Evolutionary conservation across 345 rosid genomes (phyloP), one percentile per base, ranked within the genome.

Genomic region (Pistacia atlantica): DNA sequence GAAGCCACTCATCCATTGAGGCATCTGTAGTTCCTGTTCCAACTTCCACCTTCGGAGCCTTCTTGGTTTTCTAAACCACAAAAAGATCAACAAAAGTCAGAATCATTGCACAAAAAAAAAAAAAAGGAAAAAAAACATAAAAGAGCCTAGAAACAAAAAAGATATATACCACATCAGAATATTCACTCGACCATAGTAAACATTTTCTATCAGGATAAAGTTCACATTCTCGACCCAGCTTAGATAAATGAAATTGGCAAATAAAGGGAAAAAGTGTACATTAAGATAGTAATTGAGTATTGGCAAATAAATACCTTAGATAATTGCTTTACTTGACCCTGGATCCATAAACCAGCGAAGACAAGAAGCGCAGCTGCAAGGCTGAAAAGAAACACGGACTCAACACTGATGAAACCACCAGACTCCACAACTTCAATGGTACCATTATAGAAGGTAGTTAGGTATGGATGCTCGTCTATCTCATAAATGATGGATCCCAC

Each of bases 1-100:
- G 87, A 63, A 96, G 97, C 99, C 99, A 96, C 78, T 96, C 99
- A 73, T 96, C 97, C 88, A 83, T 78, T 0, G 95, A 90, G 56
- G 87, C 89, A 87, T 93, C 97, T 28, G 84, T 87, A 59, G 85
- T 71, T 55, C 85, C 80, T 3, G 97, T 92, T 80, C 98, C 98
- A 62, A 91, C 93, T 89, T 92, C 98, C 79, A 93, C 97, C 87
- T 92, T 93, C 3, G 94, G 83, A 9, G 89, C 79, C 84, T 85
- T 86, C 88, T 85, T 96, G 45, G 93, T 86, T 91, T 93, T 96
- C 99, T 96, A 65, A 25, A 48, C 33, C 16, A 12, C 75, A 61
- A 75, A 13, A 70, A 42, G 79, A 11, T 59, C 13, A 46, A 37
- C 17, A 22, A n/a, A 28, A 11, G 69, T 69, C 49, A 57, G 45